These are phyloP conservation scores for Zarea fungicola DNA, from an alignment of 2,329 filamentous ascomycete genomes.

Conservation along the genomic window DNA sequence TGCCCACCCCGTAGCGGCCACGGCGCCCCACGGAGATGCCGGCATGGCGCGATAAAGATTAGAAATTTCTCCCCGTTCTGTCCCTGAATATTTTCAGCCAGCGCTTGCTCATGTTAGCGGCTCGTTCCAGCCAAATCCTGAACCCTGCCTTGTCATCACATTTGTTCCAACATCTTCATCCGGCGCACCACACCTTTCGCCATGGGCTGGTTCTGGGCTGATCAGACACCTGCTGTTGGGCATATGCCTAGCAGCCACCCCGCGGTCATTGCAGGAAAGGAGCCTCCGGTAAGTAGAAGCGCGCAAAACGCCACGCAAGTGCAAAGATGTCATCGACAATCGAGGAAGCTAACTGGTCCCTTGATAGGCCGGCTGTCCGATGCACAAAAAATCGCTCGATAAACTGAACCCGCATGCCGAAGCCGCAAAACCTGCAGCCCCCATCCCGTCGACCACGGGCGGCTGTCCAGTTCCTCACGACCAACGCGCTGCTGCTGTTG, in stretches of 20 bases:
- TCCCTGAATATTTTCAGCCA: neutral
- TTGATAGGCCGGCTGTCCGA: conserved; percentile 48
- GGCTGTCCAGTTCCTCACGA: conserved; percentile 44
- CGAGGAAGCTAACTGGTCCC: conserved; percentile 8
- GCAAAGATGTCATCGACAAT: conserved; percentile 7
- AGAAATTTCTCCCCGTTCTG: conserved; percentile 16
- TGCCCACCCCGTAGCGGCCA: too few relatives aligned
- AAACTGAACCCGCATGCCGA: conserved; percentile 33
- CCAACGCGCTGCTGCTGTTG: conserved; percentile 16
- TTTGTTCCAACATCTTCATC: neutral
- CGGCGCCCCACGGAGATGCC: conserved; percentile 11
- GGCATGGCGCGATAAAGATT: conserved; percentile 14
- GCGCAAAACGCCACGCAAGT: too few relatives aligned
- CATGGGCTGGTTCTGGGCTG: conserved; percentile 64
- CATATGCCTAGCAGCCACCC: conserved; percentile 30
- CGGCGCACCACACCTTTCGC: neutral
- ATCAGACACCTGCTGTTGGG: conserved; percentile 34
- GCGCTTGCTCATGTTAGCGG: conserved; percentile 6
- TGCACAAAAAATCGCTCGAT: conserved; percentile 51
- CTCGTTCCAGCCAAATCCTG: conserved; percentile 7
- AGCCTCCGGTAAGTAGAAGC: conserved; percentile 28
- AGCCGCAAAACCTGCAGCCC: conserved; percentile 18
- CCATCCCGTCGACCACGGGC: conserved; percentile 28
- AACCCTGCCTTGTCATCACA: conserved; percentile 4
- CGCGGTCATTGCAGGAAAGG: conserved; percentile 21